phyloP scores from a whole-genome alignment of 345 rosid species.

The Xanthoceras sorbifolium region DNA sequence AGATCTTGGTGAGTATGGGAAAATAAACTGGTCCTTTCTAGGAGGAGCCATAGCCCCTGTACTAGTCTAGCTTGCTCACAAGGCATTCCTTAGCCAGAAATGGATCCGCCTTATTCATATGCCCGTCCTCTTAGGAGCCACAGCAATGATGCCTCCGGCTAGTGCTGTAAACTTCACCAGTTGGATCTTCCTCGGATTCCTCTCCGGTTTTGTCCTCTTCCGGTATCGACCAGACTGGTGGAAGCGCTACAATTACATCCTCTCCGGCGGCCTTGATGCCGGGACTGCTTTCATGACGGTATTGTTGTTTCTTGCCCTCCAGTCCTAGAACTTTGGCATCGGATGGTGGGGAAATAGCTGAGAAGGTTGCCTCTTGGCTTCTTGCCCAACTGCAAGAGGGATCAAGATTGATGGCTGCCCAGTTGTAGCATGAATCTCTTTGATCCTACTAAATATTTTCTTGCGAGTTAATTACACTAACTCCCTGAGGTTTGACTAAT shows the following conservation, averaged over 20 bases:
- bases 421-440: conserved; percentile 23
- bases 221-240: conserved; percentile 54
- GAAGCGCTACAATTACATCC: conserved; percentile 68
- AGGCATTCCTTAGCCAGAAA: conserved; percentile 49
- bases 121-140: conserved; percentile 71
- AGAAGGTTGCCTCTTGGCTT: conserved; percentile 62
- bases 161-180: conserved; percentile 67
- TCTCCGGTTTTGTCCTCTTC: conserved; percentile 55
- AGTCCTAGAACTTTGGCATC: conserved; percentile 39
- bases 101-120: conserved; percentile 68
- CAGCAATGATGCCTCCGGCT: conserved; percentile 78
- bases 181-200: conserved; percentile 62
- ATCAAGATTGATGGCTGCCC: conserved; percentile 58
- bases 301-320: conserved; percentile 51
- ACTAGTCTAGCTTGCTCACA: conserved; percentile 66
- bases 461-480: too few relatives aligned
- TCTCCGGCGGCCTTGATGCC: conserved; percentile 75
- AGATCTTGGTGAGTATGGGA: conserved; percentile 58
- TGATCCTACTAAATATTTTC: background rate
- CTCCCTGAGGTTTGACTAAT: too few relatives aligned
- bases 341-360: conserved; percentile 75
- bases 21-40: conserved; percentile 70
- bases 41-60: conserved; percentile 65
- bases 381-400: conserved; percentile 76
- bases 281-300: conserved; percentile 75